phyloP scores from a whole-genome alignment of 2,329 filamentous ascomycete species.

The Bipolaris gigantea region DNA sequence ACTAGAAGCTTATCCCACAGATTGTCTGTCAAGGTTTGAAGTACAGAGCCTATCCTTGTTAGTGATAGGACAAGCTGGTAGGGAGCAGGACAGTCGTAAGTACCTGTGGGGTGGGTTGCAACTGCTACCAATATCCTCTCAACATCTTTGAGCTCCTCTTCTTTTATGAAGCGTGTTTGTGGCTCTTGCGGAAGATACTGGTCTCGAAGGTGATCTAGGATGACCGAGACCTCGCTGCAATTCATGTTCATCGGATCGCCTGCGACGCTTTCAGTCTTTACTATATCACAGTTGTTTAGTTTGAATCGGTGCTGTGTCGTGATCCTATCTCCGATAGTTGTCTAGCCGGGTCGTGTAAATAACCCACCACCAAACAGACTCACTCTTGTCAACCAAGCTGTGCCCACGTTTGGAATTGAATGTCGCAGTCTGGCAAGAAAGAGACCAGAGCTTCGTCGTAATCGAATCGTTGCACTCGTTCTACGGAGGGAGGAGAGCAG shows the following conservation, averaged over 20 bases:
- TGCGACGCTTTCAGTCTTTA: background rate
- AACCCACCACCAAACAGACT: too few relatives aligned
- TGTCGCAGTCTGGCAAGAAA: too few relatives aligned
- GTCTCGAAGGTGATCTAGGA: background rate
- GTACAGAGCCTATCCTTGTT: background rate
- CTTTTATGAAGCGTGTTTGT: background rate
- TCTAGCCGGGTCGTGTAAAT: background rate
- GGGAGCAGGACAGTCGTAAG: background rate
- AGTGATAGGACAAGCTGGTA: background rate
- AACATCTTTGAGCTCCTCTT: background rate
- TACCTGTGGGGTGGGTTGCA: background rate
- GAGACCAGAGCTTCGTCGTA: too few relatives aligned
- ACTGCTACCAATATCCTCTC: background rate
- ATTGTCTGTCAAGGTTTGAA: background rate
- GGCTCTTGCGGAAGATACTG: background rate
- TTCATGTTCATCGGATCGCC: background rate
- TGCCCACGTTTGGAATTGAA: too few relatives aligned
- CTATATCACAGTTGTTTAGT: background rate
- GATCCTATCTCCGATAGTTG: background rate
- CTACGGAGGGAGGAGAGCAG: too few relatives aligned
- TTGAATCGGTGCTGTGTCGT: too few relatives aligned
- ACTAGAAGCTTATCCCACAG: conserved; percentile 3
- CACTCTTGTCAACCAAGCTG: too few relatives aligned
- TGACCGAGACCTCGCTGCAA: too few relatives aligned
- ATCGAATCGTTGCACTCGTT: too few relatives aligned